These are phyloP conservation scores for Nymphaea thermarum DNA, from an alignment of 164 flowering plant genomes.

Conservation along the genomic window DNA sequence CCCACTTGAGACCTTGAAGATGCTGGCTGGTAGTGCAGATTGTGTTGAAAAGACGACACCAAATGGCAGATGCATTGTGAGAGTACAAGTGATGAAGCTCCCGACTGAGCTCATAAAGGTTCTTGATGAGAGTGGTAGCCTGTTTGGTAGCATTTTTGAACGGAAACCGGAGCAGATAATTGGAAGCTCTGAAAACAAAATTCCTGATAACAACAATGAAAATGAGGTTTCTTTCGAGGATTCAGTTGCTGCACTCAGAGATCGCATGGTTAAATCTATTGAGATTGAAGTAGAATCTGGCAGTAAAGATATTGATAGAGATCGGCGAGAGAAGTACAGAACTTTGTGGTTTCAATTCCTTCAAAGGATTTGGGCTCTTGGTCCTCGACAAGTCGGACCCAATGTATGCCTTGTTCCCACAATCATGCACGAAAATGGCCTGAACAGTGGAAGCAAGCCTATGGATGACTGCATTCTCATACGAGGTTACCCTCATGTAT, in stretches of 20 bases:
- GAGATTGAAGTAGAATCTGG: constrained; percentile 33
- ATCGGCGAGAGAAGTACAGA: constrained; percentile 44
- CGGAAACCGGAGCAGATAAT: constrained; percentile 33
- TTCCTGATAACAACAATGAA: constrained; percentile 15
- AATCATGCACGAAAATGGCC: constrained; percentile 7
- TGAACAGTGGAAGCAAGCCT: constrained; percentile 13
- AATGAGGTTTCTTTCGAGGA: constrained; percentile 17
- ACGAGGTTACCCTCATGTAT: constrained; percentile 49
- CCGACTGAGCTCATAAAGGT: constrained; percentile 58
- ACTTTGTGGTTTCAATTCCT: constrained; percentile 48
- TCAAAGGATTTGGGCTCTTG: constrained; percentile 81
- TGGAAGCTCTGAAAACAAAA: constrained; percentile 22
- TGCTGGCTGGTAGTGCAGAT: constrained; percentile 27
- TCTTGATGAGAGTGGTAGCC: constrained; percentile 73
- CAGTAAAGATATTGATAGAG: constrained; percentile 35
- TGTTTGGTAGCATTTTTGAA: constrained; percentile 51
- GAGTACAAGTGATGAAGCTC: constrained; percentile 69
- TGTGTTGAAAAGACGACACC: constrained; percentile 63
- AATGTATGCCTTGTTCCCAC: constrained; percentile 68
- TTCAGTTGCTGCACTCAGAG: constrained; percentile 42
- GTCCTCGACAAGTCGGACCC: constrained; percentile 81
- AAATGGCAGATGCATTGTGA: constrained; percentile 66
- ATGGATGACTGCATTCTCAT: constrained; percentile 20
- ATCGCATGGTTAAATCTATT: constrained; percentile 52
- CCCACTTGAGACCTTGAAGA: constrained; percentile 39